These are phyloP conservation scores for Mycena rebaudengoi DNA, from an alignment of 768 basidiomycete genomes.

Conservation along the genomic window DNA sequence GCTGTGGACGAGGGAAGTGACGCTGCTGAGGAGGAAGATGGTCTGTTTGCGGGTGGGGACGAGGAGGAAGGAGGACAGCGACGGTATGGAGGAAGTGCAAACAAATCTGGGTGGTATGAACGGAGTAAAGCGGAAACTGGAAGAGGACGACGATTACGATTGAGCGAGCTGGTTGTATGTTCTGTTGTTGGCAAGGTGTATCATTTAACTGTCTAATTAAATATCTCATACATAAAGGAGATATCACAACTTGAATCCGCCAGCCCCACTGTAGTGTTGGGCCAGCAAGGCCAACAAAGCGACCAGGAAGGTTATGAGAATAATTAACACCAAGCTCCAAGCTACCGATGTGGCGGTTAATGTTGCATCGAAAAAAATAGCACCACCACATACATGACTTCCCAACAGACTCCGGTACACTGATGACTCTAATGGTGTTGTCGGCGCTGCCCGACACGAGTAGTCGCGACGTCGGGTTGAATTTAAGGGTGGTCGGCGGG, in stretches of 20 bases:
- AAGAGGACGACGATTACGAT: conserved; percentile 85
- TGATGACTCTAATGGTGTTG: conserved; percentile 82
- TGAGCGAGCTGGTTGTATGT: conserved; percentile 25
- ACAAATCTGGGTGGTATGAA: conserved; percentile 58
- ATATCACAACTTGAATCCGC: conserved; percentile 7
- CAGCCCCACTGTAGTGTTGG: conserved; percentile 22
- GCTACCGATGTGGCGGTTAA: conserved; percentile 30
- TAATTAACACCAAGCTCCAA: conserved; percentile 38
- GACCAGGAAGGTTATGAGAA: conserved; percentile 43
- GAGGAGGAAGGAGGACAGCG: conserved; percentile 83
- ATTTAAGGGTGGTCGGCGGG: conserved; percentile 87
- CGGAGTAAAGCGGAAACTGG: conserved; percentile 79
- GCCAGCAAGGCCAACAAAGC: conserved; percentile 37
- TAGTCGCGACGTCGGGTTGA: conserved; percentile 83
- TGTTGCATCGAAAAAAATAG: neutral
- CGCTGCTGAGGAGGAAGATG: conserved; percentile 77
- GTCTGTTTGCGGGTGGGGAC: conserved; percentile 78
- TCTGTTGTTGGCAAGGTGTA: conserved; percentile 29
- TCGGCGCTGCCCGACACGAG: conserved; percentile 93
- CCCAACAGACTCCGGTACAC: conserved; percentile 66
- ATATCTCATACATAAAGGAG: conserved; percentile 12
- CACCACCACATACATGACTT: conserved; percentile 58
- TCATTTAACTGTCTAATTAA: conserved; percentile 32
- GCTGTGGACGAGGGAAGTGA: conserved; percentile 73
- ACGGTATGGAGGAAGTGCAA: conserved; percentile 83